A percentile compares a stretch with the other conserved stretches of the same genome.
phyloP scores from a whole-genome alignment of 257 asterid species.

The Solanum ahanhuiri region DNA sequence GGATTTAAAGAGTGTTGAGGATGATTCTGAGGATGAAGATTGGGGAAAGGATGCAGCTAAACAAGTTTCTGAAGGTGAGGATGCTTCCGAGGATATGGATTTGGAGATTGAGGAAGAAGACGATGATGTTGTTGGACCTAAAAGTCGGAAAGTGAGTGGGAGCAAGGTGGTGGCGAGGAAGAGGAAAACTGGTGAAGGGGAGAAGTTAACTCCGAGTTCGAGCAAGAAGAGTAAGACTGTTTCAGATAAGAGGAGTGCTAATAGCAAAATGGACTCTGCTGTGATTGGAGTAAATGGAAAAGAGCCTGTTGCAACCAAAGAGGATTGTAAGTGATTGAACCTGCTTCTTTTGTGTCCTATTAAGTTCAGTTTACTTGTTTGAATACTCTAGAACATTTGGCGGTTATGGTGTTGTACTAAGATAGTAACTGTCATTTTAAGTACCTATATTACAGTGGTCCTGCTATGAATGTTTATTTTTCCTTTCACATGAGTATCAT shows the following conservation, averaged over 20 bases:
- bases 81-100: slow-evolving; percentile 37
- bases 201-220: slow-evolving; percentile 17
- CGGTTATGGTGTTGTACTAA: background rate
- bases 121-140: background rate
- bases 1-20: slow-evolving; percentile 10
- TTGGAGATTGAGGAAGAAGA: slow-evolving; percentile 46
- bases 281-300: slow-evolving; percentile 15
- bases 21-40: slow-evolving; percentile 71
- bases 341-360: background rate
- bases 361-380: background rate
- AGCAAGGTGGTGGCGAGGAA: slow-evolving; percentile 26
- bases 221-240: slow-evolving; percentile 41
- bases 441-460: background rate
- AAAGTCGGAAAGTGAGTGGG: slow-evolving; percentile 7
- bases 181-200: slow-evolving; percentile 27
- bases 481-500: background rate
- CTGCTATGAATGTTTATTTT: background rate
- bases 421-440: background rate
- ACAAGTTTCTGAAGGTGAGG: slow-evolving; percentile 42
- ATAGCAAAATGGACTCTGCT: slow-evolving; percentile 16
- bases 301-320: slow-evolving; percentile 15
- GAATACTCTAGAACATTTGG: background rate
- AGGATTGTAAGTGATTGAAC: slow-evolving; percentile 40
- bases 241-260: slow-evolving; percentile 15
- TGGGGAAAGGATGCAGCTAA: slow-evolving; percentile 46